Conservation (phyloP, 768 basidiomycete species). For the Psilocybe sp. region DNA sequence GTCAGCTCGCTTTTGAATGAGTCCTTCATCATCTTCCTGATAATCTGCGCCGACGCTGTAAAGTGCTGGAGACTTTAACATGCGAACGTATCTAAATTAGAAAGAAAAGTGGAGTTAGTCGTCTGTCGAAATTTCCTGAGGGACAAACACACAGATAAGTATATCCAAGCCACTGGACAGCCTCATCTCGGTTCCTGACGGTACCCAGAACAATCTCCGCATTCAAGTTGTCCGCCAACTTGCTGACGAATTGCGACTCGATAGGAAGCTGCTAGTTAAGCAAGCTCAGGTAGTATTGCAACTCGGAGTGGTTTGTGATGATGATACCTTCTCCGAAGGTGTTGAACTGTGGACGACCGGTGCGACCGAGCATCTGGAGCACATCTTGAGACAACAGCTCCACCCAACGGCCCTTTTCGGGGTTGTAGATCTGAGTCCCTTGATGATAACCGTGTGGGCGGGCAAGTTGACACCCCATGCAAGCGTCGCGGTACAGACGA, state of each 20-base stretch:
- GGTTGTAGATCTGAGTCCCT: slow-evolving; percentile 99
- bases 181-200: slow-evolving; percentile 92
- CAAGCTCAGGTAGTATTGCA: slow-evolving; percentile 94
- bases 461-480: slow-evolving; percentile 99
- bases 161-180: slow-evolving; percentile 95
- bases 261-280: slow-evolving; percentile 98
- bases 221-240: slow-evolving; percentile 92
- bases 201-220: slow-evolving; percentile 98
- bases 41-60: slow-evolving; percentile 92
- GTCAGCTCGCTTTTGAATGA: slow-evolving; percentile 93
- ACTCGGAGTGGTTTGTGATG: slow-evolving; percentile 95
- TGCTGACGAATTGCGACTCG: slow-evolving; percentile 90
- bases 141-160: slow-evolving; percentile 75
- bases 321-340: slow-evolving; percentile 97
- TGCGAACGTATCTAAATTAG: slow-evolving; percentile 78
- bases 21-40: slow-evolving; percentile 74
- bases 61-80: slow-evolving; percentile 84
- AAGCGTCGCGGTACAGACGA: slow-evolving; percentile 96
- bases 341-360: slow-evolving; percentile 96
- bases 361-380: slow-evolving; percentile 97
- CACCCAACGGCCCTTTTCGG: slow-evolving; percentile 97
- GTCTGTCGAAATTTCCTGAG: slow-evolving; percentile 5
- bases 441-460: slow-evolving; percentile 97
- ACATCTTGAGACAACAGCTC: slow-evolving; percentile 96
- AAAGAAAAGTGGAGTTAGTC: neutral